Base-by-base conservation (phyloP, 495 filamentous ascomycete genomes). In the Penicillium arizonense region DNA sequence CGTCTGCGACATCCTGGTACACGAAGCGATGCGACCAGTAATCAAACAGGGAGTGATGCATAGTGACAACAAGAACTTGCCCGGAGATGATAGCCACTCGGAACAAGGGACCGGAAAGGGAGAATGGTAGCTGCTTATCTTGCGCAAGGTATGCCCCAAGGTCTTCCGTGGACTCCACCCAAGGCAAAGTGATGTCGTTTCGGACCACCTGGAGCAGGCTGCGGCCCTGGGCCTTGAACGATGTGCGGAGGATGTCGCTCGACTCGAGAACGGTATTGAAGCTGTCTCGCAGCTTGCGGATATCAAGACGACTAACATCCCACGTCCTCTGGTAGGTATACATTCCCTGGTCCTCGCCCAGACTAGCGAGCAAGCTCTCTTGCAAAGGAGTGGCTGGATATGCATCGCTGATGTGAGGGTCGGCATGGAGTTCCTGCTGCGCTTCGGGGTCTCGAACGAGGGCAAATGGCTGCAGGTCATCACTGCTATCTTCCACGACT, bases 41-140 rank as follows among this genome's bases (percentile, higher is more conserved):
- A 53, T 86, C 84, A 63, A 85, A 86, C 48, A 86, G 83, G 0
- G 83, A 78, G 58, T 87, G 84, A 52, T 85, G 82, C 47, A 79
- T 74, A 0, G 82, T 84, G 3, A 86, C 70, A 5, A 80, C 72
- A 45, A 87, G 69, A 33, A 74, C 58, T 14, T 85, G 73, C 12
- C 67, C 71, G 59, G 73, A 56, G 38, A 83, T 58, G 24, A 79
- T 68, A 20, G 75, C 65, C 52, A 81, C 77, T 44, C 78, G 74
- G 13, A 83, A 64, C 34, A 82, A 82, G 0, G 77, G 70, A 13
- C 76, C 76, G 2, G 81, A 81, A 2, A 79, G 71, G 0, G 70
- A 70, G 50, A 78, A 71, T 1, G 59, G 66, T 4, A 62, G 55
- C 21, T 77, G 65, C 1, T 72, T 60, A 47, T 76, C 67, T 1